phyloP scores from a whole-genome alignment of 2,329 filamentous ascomycete species.

The Ophiostoma australiae region DNA sequence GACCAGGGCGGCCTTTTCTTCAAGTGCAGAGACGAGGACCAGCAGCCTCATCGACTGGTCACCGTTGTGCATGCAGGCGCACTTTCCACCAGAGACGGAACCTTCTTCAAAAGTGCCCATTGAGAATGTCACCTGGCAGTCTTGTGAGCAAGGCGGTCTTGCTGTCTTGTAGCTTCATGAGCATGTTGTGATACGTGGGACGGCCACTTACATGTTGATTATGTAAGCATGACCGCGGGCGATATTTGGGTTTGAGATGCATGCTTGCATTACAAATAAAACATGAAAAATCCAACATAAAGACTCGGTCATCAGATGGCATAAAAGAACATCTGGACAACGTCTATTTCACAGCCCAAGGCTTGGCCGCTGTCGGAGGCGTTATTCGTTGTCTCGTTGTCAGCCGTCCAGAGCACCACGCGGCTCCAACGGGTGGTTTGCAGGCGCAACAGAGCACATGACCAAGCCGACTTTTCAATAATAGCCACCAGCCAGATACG shows the following conservation, averaged over 20 bases:
- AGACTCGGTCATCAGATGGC: no score
- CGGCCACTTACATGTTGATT: background rate
- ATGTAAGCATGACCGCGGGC: background rate
- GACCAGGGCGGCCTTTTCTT: no score
- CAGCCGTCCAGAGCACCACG: background rate
- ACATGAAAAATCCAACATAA: no score
- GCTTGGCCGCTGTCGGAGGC: background rate
- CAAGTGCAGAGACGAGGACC: no score
- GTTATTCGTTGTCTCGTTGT: background rate
- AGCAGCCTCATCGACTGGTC: no score
- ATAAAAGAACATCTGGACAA: background rate
- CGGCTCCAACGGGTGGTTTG: background rate
- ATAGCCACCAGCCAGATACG: background rate
- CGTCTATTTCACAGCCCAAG: background rate
- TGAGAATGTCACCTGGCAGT: background rate
- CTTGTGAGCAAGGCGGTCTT: background rate
- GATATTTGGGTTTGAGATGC: no score
- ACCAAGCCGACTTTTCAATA: background rate
- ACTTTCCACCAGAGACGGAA: no score
- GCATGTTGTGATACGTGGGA: background rate
- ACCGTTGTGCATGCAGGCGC: no score
- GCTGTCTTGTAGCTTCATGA: background rate
- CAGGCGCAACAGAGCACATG: background rate
- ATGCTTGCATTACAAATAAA: no score
- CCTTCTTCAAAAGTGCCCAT: no score